Percentiles rank a stretch among this genome's conserved stretches.
Conservation (phyloP, 116 monocot species). For the Phalaenopsis hybrid region DNA sequence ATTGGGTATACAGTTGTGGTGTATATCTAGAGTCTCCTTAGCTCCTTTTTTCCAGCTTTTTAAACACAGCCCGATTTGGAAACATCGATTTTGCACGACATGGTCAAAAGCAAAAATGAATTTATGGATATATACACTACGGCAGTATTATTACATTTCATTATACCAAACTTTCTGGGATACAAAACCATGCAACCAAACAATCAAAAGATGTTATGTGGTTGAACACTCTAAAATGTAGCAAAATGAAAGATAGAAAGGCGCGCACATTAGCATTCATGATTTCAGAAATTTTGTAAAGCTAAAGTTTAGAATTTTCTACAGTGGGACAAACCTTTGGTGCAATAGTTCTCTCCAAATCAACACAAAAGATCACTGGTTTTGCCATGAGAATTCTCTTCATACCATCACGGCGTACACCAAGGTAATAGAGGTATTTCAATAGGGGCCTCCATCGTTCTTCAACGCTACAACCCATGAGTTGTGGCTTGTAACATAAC, state of each 20-base stretch:
- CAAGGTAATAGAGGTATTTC: conserved; percentile 85
- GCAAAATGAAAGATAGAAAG: neutral
- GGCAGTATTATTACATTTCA: neutral
- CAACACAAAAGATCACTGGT: conserved; percentile 87
- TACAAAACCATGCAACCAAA: neutral
- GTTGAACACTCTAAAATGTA: neutral
- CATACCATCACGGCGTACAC: conserved; percentile 80
- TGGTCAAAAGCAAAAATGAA: neutral
- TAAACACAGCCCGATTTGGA: neutral
- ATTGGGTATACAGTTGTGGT: neutral
- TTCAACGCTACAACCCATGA: conserved; percentile 95
- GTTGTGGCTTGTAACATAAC: conserved; percentile 75
- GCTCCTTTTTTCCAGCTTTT: neutral
- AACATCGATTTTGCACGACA: neutral
- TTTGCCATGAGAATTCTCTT: conserved; percentile 74
- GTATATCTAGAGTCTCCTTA: neutral
- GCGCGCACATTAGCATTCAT: neutral
- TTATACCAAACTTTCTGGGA: neutral
- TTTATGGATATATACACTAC: neutral
- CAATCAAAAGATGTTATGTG: neutral
- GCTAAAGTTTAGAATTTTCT: neutral
- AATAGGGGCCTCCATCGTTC: conserved; percentile 93
- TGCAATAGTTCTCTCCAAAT: conserved; percentile 77
- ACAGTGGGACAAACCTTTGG: conserved; percentile 57
- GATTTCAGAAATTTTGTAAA: neutral